Base-by-base conservation (phyloP, 1,139 yeast species). In the Pichia cactophila region DNA sequence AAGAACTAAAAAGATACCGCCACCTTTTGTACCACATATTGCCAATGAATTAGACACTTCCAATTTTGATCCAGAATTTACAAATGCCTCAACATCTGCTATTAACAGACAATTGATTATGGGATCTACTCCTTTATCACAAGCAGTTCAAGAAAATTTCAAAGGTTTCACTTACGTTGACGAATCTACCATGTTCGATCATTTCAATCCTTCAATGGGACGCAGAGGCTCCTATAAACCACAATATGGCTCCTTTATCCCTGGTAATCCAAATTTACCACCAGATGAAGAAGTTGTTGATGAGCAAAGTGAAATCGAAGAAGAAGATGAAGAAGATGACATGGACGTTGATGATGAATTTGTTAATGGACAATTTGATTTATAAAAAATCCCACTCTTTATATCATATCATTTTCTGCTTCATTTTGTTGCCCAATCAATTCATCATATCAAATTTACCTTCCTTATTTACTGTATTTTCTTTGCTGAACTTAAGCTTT, bases 91-190 rank as follows among this genome's bases (percentile, higher is more conserved):
- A 36, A 88, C 96, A 1, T 83, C 94, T 20, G 82, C 80, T 39
- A 77, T 87, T 65, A 82, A 79, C 62, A 81, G 81, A 60, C 86
- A 83, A 58, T 64, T 77, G 47, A 68, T 77, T 68, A 78, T 80
- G 66, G 75, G 82, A 58, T 74, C 86, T 8, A 86, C 96, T 3
- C 97, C 97, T 33, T 72, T 92, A 55, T 83, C 95, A 10, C 96
- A 96, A 2, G 96, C 95, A 0, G 81, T 90, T 60, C 98, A 92
- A 69, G 97, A 95, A 48, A 89, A 89, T 63, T 92, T 92, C 69
- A 87, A 88, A 62, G 97, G 97, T 1, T 90, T 90, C 65, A 90
- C 97, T 0, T 92, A 86, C 67, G 97, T 92, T 44, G 97, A 89
- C 63, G 97, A 86, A 57, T 85, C 60, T n/a, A 79, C 94, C 28